Percentiles rank a stretch among this genome's conserved stretches.
Conservation (phyloP, 2,329 filamentous ascomycete genomes). For the Verticillium albo-atrum region DNA sequence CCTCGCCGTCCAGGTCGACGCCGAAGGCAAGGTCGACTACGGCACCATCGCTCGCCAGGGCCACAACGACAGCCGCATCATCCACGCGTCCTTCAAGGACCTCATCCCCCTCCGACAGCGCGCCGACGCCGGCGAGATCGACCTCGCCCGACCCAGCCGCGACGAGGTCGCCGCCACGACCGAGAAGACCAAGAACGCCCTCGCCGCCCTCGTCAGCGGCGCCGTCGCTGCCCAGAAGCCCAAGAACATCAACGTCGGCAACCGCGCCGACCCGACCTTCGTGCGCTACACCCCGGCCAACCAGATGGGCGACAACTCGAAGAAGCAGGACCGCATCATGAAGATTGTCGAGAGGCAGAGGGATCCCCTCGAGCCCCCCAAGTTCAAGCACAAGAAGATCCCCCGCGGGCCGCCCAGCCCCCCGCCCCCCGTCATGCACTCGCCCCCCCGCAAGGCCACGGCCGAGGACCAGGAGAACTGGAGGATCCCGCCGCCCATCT, state of each 20-base stretch:
- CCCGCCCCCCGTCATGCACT: conserved; percentile 91
- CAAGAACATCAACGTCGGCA: conserved; percentile 85
- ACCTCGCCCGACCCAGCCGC: conserved; percentile 76
- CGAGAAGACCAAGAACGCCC: conserved; percentile 81
- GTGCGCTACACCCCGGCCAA: conserved; percentile 94
- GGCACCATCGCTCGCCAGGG: conserved; percentile 90
- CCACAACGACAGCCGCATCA: conserved; percentile 75
- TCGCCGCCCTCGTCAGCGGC: conserved; percentile 76
- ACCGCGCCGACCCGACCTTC: conserved; percentile 81
- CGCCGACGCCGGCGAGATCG: conserved; percentile 88
- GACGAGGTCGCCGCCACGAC: conserved; percentile 82
- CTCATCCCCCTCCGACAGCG: conserved; percentile 90
- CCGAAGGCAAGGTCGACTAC: conserved; percentile 91
- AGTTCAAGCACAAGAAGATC: conserved; percentile 99
- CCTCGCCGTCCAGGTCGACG: conserved; percentile 86
- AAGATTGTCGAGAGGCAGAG: conserved; percentile 94
- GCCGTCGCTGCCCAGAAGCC: conserved; percentile 91
- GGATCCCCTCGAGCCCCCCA: conserved; percentile 95
- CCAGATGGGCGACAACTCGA: conserved; percentile 86
- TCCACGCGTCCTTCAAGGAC: conserved; percentile 95
- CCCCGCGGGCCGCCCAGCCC: conserved; percentile 88
- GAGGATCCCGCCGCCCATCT: conserved; percentile 82
- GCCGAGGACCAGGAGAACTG: conserved; percentile 96
- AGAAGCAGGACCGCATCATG: conserved; percentile 93
- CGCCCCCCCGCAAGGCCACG: conserved; percentile 88